Evolutionary conservation across 2,329 filamentous ascomycete species (phyloP).

Genomic region (Exophiala phaeomuriformis): DNA sequence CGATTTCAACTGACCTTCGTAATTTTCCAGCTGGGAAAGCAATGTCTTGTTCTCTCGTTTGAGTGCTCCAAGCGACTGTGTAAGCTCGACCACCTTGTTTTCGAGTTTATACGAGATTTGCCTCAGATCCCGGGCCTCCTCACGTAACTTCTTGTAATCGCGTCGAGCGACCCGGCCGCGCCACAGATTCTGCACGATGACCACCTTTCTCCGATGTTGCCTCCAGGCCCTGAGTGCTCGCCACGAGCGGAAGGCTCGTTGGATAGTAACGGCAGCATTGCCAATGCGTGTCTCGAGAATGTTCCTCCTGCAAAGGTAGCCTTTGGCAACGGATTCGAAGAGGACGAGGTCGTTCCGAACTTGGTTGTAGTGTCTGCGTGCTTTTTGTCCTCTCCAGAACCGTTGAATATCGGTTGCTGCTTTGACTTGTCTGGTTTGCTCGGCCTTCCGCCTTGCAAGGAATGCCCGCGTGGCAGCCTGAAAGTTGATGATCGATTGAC

Average conservation of each 20-base stretch:
- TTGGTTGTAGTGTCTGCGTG: slow-evolving; percentile 69
- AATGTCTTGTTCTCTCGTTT: slow-evolving; percentile 92
- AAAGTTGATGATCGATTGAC: slow-evolving; percentile 69
- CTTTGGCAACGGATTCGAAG: slow-evolving; percentile 85
- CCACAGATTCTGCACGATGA: slow-evolving; percentile 88
- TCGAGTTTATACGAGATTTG: slow-evolving; percentile 99
- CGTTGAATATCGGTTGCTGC: slow-evolving; percentile 92
- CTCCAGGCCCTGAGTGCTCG: slow-evolving; percentile 73
- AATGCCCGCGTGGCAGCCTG: slow-evolving; percentile 73
- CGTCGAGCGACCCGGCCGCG: slow-evolving; percentile 73
- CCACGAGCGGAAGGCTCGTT: slow-evolving; percentile 80
- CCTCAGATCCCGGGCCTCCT: slow-evolving; percentile 96
- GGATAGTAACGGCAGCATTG: slow-evolving; percentile 84
- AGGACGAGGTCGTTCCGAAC: slow-evolving; percentile 78
- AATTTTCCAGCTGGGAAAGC: slow-evolving; percentile 82
- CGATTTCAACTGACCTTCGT: slow-evolving; percentile 90
- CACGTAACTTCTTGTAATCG: slow-evolving; percentile 82
- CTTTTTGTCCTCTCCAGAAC: slow-evolving; percentile 87
- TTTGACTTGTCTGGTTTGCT: slow-evolving; percentile 73
- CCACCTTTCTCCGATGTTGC: slow-evolving; percentile 79
- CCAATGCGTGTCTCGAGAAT: slow-evolving; percentile 91
- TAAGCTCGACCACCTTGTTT: slow-evolving; percentile 98
- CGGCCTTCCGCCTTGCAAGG: slow-evolving; percentile 66
- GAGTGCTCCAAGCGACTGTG: slow-evolving; percentile 83
- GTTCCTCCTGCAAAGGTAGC: slow-evolving; percentile 79